phyloP scores from a whole-genome alignment of 345 rosid species.

The Geranium rotundifolium region DNA sequence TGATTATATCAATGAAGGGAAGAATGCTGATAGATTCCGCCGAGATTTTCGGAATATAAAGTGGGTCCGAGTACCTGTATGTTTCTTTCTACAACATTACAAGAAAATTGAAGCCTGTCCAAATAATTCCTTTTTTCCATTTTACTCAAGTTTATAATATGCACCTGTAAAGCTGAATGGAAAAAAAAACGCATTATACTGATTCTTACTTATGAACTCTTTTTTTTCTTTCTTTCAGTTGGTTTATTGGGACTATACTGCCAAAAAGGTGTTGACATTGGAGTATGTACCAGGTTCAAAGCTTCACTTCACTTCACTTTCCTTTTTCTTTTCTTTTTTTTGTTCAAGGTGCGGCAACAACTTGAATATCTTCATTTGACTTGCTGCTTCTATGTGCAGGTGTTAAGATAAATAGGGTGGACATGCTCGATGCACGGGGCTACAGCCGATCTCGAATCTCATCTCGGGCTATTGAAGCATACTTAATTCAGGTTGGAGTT shows the following conservation, averaged over 20 bases:
- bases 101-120: too few species aligned
- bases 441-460: constrained; percentile 61
- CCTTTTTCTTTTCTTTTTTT: not conserved
- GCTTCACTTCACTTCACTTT: constrained; percentile 11
- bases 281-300: constrained; percentile 88
- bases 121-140: too few species aligned
- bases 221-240: constrained; percentile 28
- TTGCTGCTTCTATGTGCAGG: constrained; percentile 31
- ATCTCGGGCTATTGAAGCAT: constrained; percentile 81
- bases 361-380: not conserved
- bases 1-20: constrained; percentile 93
- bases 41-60: constrained; percentile 80
- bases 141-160: too few species aligned
- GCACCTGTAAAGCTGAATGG: too few species aligned
- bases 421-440: constrained; percentile 49
- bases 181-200: not conserved
- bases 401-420: constrained; percentile 57
- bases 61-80: constrained; percentile 95
- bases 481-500: constrained; percentile 73
- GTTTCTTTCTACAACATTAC: constrained; percentile 23
- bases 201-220: constrained; percentile 3
- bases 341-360: constrained; percentile 1
- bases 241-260: constrained; percentile 91
- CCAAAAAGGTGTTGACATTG: constrained; percentile 83
- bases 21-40: constrained; percentile 80